phyloP scores from a whole-genome alignment of 2,329 filamentous ascomycete species.

The Xylogone sp. region DNA sequence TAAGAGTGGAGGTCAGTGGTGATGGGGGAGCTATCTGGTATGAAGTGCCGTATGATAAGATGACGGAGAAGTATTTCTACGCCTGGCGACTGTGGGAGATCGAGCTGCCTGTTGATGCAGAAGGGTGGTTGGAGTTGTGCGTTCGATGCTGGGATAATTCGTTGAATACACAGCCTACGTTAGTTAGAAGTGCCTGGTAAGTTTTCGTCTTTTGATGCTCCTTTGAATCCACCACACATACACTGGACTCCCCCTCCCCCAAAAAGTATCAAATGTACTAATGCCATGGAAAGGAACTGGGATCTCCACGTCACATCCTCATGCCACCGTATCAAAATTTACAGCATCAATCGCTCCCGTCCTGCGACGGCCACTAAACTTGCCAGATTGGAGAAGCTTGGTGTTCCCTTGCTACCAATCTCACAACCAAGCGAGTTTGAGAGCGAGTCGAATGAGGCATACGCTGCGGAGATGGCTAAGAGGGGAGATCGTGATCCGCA shows the following conservation, averaged over 20 bases:
- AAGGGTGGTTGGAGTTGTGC: conserved; percentile 58
- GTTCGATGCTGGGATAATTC: conserved; percentile 59
- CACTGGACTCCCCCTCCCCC: no score
- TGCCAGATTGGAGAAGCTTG: conserved; percentile 45
- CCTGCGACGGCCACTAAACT: conserved; percentile 46
- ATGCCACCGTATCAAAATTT: conserved; percentile 57
- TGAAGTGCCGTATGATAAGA: conserved; percentile 57
- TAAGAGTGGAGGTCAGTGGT: conserved; percentile 63
- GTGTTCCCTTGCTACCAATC: conserved; percentile 46
- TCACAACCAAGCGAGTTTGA: background rate
- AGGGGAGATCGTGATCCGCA: background rate
- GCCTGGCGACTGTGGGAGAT: conserved; percentile 63
- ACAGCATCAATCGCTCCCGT: conserved; percentile 55
- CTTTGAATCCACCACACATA: conserved; percentile 8
- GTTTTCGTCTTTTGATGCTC: background rate
- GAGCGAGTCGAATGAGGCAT: background rate
- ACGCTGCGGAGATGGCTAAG: background rate
- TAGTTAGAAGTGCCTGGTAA: conserved; percentile 48
- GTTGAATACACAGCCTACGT: conserved; percentile 55
- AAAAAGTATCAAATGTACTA: no score
- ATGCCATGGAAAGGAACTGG: conserved; percentile 50
- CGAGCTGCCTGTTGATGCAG: conserved; percentile 57
- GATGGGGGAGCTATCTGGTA: conserved; percentile 63
- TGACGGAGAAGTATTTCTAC: conserved; percentile 59
- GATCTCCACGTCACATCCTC: conserved; percentile 61